These are phyloP conservation scores for Lyophyllum shimeji DNA, from an alignment of 768 basidiomycete species.

Conservation along the genomic window DNA sequence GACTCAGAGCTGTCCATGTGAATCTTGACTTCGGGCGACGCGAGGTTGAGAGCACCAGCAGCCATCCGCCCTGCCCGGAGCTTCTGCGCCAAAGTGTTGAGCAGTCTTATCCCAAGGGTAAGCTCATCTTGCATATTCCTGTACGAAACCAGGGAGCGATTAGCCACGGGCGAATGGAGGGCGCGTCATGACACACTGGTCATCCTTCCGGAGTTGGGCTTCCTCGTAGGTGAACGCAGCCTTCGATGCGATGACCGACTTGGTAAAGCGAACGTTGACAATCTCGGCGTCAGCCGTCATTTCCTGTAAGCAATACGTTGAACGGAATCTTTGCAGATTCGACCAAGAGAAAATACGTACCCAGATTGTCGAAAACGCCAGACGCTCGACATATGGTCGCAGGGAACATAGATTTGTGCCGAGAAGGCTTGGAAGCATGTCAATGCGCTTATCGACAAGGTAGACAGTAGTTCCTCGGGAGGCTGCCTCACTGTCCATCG, in stretches of 20 bases:
- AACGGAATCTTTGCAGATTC: constrained; percentile 5
- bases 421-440: constrained; percentile 92
- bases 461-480: constrained; percentile 96
- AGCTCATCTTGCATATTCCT: constrained; percentile 80
- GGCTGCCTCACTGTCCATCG: constrained; percentile 97
- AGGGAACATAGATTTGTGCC: constrained; percentile 97
- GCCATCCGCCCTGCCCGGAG: constrained; percentile 86
- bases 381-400: constrained; percentile 86
- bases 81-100: constrained; percentile 84
- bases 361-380: constrained; percentile 97
- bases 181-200: constrained; percentile 56
- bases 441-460: constrained; percentile 96
- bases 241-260: constrained; percentile 96
- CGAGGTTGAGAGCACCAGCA: constrained; percentile 96
- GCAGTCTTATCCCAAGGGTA: constrained; percentile 81
- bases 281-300: constrained; percentile 87
- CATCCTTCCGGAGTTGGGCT: constrained; percentile 92
- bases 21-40: constrained; percentile 98
- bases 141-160: background rate
- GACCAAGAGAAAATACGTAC: constrained; percentile 36
- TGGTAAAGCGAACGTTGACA: constrained; percentile 86
- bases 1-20: constrained; percentile 91
- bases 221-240: constrained; percentile 97
- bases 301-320: constrained; percentile 56
- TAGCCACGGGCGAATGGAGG: background rate